Evolutionary conservation across 2,329 filamentous ascomycete species (phyloP), one percentile per base, ranked within the genome.

Genomic region (Alternaria sp.): DNA sequence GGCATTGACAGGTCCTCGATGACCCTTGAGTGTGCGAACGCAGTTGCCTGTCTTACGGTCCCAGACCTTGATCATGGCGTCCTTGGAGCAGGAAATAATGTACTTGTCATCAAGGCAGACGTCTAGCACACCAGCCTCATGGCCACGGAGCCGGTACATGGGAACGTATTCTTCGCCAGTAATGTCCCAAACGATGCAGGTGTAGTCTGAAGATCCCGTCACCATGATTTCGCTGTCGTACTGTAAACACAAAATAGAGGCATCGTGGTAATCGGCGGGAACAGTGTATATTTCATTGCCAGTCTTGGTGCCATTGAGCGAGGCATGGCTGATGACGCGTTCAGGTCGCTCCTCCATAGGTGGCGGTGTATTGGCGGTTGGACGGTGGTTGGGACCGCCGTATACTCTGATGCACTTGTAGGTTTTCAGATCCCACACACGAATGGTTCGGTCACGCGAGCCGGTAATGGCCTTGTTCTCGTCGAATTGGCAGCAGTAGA

Each of bases 391-490:
- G 1, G 93, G 92, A 5, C 86, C 85, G 1, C 94, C 94, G 70
- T 99, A 94, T 48, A 98, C 87, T 61, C 94, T 89, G 54, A 89
- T 85, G 78, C 95, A 99, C 68, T 92, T 85, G 75, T 93, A 91
- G 10, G 92, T 97, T 70, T 92, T 90, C 82, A 97, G 91, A 78
- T 98, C 93, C 95, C 95, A 99, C 32, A 99, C 88, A 52, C 95
- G 91, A 69, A 99, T 95, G 0, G 95, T 98, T 76, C 92, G 92
- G 80, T 99, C 95, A 64, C 95, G 90, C 10, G 94, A 97, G 28
- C 95, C 95, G 3, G 95, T 98, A 67, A 99, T 94, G 74, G 98
- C 97, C 80, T 98, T 99, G 75, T 91, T 85, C 90, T 98, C 94
- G 78, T 99, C 95, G 77, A 98, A 99, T 76, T 99, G 95, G 58